Conservation (phyloP, 768 basidiomycete genomes). For the Steccherinum ochraceum region DNA sequence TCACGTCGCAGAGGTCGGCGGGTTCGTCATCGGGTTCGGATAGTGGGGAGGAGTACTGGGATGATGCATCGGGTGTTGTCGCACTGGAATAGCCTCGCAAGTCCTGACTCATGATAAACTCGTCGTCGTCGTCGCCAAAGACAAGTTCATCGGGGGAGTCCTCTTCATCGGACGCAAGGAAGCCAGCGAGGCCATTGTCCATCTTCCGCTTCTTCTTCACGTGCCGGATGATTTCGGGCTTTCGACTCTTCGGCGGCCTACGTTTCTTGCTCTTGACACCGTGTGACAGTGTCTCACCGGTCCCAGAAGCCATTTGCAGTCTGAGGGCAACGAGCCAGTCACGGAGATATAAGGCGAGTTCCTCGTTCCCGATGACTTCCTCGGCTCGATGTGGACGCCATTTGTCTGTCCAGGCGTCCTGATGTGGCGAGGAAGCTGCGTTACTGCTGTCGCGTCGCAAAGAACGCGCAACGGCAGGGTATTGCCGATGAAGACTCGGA, state of each 20-base stretch:
- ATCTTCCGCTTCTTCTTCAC: slow-evolving; percentile 28
- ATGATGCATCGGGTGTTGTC: not conserved
- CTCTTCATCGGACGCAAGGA: slow-evolving; percentile 15
- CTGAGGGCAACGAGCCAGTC: slow-evolving; percentile 76
- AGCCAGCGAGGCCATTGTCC: slow-evolving; percentile 32
- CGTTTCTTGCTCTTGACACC: slow-evolving; percentile 42
- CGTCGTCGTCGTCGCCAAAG: slow-evolving; percentile 7
- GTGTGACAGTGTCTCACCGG: not conserved
- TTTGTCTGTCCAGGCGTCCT: slow-evolving; percentile 62
- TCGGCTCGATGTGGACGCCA: slow-evolving; percentile 71
- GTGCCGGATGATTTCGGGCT: slow-evolving; percentile 47
- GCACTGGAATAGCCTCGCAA: not conserved
- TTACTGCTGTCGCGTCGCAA: not conserved
- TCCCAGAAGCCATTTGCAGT: slow-evolving; percentile 29
- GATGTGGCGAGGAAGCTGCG: slow-evolving; percentile 10
- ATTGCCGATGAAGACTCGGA: slow-evolving; percentile 4
- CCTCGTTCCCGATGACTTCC: slow-evolving; percentile 76
- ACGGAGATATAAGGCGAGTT: slow-evolving; percentile 60
- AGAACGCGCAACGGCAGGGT: slow-evolving; percentile 6
- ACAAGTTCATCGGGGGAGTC: not conserved
- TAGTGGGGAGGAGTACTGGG: slow-evolving; percentile 1
- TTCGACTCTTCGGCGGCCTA: slow-evolving; percentile 43
- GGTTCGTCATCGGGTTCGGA: slow-evolving; percentile 3
- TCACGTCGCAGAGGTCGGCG: not conserved
- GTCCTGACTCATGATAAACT: slow-evolving; percentile 5